Conservation (phyloP, 2,329 filamentous ascomycete species). For the Hypoxylon sp. region DNA sequence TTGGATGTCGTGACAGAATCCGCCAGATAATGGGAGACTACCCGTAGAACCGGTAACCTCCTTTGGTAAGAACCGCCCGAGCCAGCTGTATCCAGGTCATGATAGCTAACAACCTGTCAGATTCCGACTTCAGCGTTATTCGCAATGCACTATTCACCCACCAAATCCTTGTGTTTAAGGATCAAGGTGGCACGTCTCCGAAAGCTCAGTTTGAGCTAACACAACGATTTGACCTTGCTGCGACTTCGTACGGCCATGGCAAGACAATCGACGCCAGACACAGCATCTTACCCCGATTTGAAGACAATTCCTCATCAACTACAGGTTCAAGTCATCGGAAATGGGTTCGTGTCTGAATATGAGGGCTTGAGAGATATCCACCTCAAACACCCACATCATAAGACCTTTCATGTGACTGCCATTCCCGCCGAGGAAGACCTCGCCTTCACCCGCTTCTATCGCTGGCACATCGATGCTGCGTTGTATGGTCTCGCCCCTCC, state of each 20-base stretch:
- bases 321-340: constrained; percentile 85
- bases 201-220: constrained; percentile 82
- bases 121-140: constrained; percentile 75
- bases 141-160: constrained; percentile 76
- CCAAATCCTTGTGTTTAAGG: constrained; percentile 79
- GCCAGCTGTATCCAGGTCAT: neutral
- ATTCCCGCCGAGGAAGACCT: constrained; percentile 70
- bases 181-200: constrained; percentile 74
- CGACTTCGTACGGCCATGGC: constrained; percentile 79
- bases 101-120: constrained; percentile 56
- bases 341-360: constrained; percentile 77
- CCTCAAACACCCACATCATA: constrained; percentile 82
- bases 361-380: constrained; percentile 78
- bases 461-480: constrained; percentile 86
- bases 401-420: constrained; percentile 77
- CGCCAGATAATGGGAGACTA: constrained; percentile 62
- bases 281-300: constrained; percentile 78
- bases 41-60: constrained; percentile 74
- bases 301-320: constrained; percentile 86
- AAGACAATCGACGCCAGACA: constrained; percentile 77
- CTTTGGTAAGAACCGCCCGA: constrained; percentile 60
- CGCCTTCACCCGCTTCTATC: constrained; percentile 73
- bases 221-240: constrained; percentile 77
- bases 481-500: constrained; percentile 83
- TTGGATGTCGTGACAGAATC: constrained; percentile 32